Conservation (phyloP, 1,139 yeast species). For the Kluyveromyces sp. region DNA sequence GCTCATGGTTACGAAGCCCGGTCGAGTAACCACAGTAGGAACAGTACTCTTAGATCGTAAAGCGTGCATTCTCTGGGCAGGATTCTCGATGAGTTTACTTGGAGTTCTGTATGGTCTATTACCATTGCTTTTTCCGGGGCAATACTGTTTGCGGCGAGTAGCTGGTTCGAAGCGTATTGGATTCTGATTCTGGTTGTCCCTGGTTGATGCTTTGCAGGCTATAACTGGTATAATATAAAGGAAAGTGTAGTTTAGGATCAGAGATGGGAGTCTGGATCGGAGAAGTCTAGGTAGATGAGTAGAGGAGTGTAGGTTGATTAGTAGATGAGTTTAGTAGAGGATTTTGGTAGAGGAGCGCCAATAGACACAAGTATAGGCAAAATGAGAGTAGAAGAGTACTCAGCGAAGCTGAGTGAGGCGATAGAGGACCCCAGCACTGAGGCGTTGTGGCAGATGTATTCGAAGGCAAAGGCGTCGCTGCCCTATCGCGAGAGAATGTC, state of each 20-base stretch:
- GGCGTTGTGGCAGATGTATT: slow-evolving; percentile 73
- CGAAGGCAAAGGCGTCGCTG: slow-evolving; percentile 67
- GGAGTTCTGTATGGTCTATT: too few species aligned
- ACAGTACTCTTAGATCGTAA: background rate
- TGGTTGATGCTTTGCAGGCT: too few species aligned
- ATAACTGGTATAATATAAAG: too few species aligned
- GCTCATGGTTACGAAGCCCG: background rate
- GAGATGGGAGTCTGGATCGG: too few species aligned
- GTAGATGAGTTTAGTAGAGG: too few species aligned
- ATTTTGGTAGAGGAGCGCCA: too few species aligned
- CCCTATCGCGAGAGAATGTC: slow-evolving; percentile 74
- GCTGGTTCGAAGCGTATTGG: background rate
- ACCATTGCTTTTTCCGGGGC: background rate
- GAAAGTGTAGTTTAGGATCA: too few species aligned
- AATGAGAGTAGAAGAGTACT: slow-evolving; percentile 8
- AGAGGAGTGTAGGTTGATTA: too few species aligned
- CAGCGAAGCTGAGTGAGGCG: slow-evolving; percentile 14
- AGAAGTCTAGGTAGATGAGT: too few species aligned
- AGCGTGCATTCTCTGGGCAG: background rate
- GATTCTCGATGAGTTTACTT: too few species aligned
- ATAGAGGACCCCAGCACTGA: slow-evolving; percentile 43
- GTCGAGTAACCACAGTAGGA: too few species aligned
- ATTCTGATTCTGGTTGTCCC: background rate
- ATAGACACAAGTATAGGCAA: too few species aligned
- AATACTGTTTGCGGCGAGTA: background rate